Evolutionary conservation across 2,329 filamentous ascomycete species (phyloP).

Genomic region (Paraphaeosphaeria sporulosa): DNA sequence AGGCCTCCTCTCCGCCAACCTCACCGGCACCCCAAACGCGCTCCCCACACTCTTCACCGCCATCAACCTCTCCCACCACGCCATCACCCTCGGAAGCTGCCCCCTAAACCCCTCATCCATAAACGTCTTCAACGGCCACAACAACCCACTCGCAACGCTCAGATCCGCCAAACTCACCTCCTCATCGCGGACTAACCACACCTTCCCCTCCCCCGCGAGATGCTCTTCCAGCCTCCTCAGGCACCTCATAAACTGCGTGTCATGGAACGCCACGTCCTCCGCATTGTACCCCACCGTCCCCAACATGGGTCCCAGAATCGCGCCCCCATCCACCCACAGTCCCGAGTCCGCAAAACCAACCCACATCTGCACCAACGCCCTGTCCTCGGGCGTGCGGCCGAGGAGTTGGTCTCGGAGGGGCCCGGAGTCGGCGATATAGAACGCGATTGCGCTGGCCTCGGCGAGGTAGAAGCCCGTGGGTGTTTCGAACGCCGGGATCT

Average conservation of each 20-base stretch:
- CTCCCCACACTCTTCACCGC: constrained; percentile 22
- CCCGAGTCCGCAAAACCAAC: constrained; percentile 28
- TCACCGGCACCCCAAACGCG: constrained; percentile 21
- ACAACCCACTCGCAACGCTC: constrained; percentile 26
- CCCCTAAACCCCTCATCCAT: constrained; percentile 26
- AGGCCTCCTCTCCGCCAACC: constrained; percentile 17
- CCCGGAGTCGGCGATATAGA: constrained; percentile 57
- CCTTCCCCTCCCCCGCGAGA: constrained; percentile 18
- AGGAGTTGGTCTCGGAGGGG: constrained; percentile 56
- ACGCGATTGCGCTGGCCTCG: constrained; percentile 59
- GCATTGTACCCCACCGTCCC: constrained; percentile 24
- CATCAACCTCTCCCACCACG: constrained; percentile 31
- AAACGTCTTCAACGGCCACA: constrained; percentile 25
- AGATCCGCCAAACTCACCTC: constrained; percentile 32
- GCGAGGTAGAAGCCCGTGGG: constrained; percentile 57
- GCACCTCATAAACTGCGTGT: constrained; percentile 18
- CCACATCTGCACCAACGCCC: constrained; percentile 58
- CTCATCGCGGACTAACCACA: constrained; percentile 28
- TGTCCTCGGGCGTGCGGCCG: constrained; percentile 51
- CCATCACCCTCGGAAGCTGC: constrained; percentile 24
- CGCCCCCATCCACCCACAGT: constrained; percentile 17
- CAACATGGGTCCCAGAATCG: constrained; percentile 20
- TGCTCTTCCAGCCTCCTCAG: constrained; percentile 24
- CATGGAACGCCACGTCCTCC: constrained; percentile 16
- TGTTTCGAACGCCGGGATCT: constrained; percentile 59